These are phyloP conservation scores for Blastomyces percursus DNA, from an alignment of 2,329 filamentous ascomycete genomes.

Conservation along the genomic window DNA sequence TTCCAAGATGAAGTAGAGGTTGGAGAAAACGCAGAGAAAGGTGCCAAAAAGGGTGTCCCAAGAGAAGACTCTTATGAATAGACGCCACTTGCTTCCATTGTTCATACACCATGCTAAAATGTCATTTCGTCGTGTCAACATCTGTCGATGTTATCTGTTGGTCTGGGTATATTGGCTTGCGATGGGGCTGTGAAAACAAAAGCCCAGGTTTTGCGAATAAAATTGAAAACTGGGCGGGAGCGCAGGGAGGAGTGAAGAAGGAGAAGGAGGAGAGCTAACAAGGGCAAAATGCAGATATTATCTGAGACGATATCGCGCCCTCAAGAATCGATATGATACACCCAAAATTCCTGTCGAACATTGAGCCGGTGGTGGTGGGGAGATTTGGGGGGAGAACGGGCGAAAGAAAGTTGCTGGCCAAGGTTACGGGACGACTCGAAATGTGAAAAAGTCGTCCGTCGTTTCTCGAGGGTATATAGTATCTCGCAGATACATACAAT, in stretches of 20 bases:
- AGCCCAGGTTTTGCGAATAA: not conserved
- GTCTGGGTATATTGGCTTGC: not conserved
- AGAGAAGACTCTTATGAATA: not conserved
- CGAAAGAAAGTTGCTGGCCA: too few species aligned
- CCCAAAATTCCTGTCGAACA: conserved; percentile 18
- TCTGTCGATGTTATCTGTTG: not conserved
- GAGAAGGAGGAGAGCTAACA: not conserved
- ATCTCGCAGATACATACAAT: not conserved
- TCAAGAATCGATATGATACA: conserved; percentile 66
- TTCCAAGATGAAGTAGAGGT: not conserved
- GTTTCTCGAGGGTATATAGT: not conserved
- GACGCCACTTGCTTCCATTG: not conserved
- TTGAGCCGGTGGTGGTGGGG: conserved; percentile 14
- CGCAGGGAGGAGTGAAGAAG: too few species aligned
- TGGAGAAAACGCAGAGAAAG: not conserved
- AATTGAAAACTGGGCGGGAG: too few species aligned
- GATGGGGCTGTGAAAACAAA: not conserved
- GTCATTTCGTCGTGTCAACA: conserved; percentile 2
- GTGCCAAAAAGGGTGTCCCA: not conserved
- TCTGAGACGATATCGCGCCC: conserved; percentile 76
- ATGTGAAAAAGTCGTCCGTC: not conserved
- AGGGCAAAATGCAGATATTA: conserved; percentile 55
- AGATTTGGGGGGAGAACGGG: not conserved
- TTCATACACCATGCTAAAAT: not conserved
- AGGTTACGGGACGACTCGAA: not conserved